phyloP scores from a whole-genome alignment of 1,139 yeast genomes.

The Hyphopichia fennica region DNA sequence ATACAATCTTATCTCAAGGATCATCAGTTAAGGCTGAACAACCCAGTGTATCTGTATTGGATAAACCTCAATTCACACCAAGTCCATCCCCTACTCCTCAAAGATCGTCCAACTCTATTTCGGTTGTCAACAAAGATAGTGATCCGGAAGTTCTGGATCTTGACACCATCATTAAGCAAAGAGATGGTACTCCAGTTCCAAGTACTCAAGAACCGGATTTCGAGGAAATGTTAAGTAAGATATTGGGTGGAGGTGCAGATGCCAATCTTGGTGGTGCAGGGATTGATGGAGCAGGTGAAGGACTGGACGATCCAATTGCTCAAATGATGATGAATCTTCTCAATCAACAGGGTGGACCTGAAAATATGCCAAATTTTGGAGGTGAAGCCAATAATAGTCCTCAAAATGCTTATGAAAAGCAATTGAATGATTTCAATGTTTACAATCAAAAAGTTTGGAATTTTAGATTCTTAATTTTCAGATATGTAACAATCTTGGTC shows the following conservation, averaged over 20 bases:
- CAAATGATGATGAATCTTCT: slow-evolving; percentile 32
- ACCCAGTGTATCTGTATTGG: slow-evolving; percentile 37
- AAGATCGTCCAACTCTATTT: background rate
- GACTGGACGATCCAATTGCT: slow-evolving; percentile 25
- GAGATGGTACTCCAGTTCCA: slow-evolving; percentile 5
- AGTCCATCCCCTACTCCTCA: slow-evolving; percentile 1
- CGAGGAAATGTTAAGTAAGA: slow-evolving; percentile 35
- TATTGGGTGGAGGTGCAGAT: slow-evolving; percentile 24
- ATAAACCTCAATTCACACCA: slow-evolving; percentile 14
- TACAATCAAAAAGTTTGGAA: slow-evolving; percentile 37
- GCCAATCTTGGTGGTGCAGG: slow-evolving; percentile 10
- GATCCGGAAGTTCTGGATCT: slow-evolving; percentile 39
- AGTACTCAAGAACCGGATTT: slow-evolving; percentile 18
- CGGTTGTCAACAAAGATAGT: slow-evolving; percentile 16
- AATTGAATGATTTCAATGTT: slow-evolving; percentile 29
- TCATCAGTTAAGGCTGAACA: slow-evolving; percentile 33
- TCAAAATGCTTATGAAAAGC: slow-evolving; percentile 21
- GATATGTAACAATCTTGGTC: slow-evolving; percentile 24
- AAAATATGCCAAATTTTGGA: background rate
- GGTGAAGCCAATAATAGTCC: slow-evolving; percentile 8
- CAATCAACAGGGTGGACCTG: slow-evolving; percentile 12
- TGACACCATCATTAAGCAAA: slow-evolving; percentile 14
- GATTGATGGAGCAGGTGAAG: background rate
- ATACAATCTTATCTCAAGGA: slow-evolving; percentile 43
- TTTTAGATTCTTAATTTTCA: slow-evolving; percentile 30